Percentiles rank a stretch among this genome's conserved stretches.
phyloP scores from a whole-genome alignment of 2,329 filamentous ascomycete species.

The Diaporthe batatas region DNA sequence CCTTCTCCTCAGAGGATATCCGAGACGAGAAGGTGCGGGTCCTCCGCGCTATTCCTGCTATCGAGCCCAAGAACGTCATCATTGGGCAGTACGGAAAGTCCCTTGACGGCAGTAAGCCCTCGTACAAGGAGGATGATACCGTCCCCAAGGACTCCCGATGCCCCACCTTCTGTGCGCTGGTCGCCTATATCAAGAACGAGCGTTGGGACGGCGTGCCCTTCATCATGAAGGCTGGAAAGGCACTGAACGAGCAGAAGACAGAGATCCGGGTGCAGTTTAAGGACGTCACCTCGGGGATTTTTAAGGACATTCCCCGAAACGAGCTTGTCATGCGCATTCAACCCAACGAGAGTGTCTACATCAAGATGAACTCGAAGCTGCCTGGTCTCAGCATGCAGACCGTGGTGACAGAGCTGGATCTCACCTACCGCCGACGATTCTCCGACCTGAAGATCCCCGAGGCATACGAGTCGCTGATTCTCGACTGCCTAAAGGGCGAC shows the following conservation, averaged over 20 bases:
- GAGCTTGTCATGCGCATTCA: slow-evolving; percentile 99
- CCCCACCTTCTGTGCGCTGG: slow-evolving; percentile 97
- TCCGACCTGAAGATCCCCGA: slow-evolving; percentile 99
- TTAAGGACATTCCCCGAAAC: slow-evolving; percentile 99
- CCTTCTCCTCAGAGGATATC: slow-evolving; percentile 97
- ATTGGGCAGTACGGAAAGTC: slow-evolving; percentile 99
- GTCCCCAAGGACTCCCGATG: slow-evolving; percentile 97
- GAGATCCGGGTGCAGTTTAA: slow-evolving; percentile 99
- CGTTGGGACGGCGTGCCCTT: slow-evolving; percentile 99
- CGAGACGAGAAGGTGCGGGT: slow-evolving; percentile 99
- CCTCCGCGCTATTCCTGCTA: slow-evolving; percentile 90
- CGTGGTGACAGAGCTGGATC: slow-evolving; percentile 96
- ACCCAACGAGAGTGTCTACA: slow-evolving; percentile 99
- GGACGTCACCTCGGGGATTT: slow-evolving; percentile 98
- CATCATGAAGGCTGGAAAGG: slow-evolving; percentile 99
- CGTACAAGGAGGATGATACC: slow-evolving; percentile 98
- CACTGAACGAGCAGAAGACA: slow-evolving; percentile 99
- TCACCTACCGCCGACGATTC: slow-evolving; percentile 98
- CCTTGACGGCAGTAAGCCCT: slow-evolving; percentile 93
- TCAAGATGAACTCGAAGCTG: slow-evolving; percentile 99
- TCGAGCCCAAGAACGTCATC: slow-evolving; percentile 99
- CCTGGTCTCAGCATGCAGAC: slow-evolving; percentile 99
- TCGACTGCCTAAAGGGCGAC: slow-evolving; percentile 98
- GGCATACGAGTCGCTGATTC: slow-evolving; percentile 97
- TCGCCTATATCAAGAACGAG: slow-evolving; percentile 99